Conservation (phyloP, 495 filamentous ascomycete genomes). For the Daldinia vernicosa region DNA sequence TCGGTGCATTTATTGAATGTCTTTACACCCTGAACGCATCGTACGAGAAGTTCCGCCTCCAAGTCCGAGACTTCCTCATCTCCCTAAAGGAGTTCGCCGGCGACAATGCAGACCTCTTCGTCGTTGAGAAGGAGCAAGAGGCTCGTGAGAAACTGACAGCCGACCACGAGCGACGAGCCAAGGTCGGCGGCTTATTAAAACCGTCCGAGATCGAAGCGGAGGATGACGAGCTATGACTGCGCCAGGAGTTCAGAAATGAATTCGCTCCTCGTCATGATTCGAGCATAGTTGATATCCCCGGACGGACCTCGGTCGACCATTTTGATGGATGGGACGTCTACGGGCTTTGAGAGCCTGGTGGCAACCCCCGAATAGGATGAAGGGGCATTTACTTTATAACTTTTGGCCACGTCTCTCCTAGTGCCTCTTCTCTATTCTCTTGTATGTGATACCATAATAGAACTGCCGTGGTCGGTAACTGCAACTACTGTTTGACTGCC, state of each 20-base stretch:
- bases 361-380: conserved; percentile 11
- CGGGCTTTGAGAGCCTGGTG: conserved; percentile 51
- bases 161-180: conserved; percentile 87
- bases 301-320: conserved; percentile 40
- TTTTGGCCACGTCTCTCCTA: conserved; percentile 22
- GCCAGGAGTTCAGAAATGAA: conserved; percentile 70
- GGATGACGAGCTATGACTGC: conserved; percentile 93
- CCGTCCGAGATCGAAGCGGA: conserved; percentile 82
- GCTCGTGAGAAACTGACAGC: conserved; percentile 78
- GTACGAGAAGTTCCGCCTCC: conserved; percentile 88
- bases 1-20: conserved; percentile 84
- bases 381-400: conserved; percentile 27
- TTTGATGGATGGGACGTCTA: conserved; percentile 64
- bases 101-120: conserved; percentile 91
- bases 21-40: conserved; percentile 84
- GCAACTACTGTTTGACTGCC: conserved; percentile 12
- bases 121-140: conserved; percentile 89
- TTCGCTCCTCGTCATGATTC: conserved; percentile 50
- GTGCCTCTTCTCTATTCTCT: conserved; percentile 26
- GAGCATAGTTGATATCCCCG: conserved; percentile 24
- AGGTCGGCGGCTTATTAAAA: conserved; percentile 90
- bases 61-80: conserved; percentile 95
- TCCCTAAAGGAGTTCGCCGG: conserved; percentile 96
- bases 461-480: conserved; percentile 20
- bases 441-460: conserved; percentile 45